Conservation (phyloP, 2,329 filamentous ascomycete genomes). For the Aureobasidium pullulans region DNA sequence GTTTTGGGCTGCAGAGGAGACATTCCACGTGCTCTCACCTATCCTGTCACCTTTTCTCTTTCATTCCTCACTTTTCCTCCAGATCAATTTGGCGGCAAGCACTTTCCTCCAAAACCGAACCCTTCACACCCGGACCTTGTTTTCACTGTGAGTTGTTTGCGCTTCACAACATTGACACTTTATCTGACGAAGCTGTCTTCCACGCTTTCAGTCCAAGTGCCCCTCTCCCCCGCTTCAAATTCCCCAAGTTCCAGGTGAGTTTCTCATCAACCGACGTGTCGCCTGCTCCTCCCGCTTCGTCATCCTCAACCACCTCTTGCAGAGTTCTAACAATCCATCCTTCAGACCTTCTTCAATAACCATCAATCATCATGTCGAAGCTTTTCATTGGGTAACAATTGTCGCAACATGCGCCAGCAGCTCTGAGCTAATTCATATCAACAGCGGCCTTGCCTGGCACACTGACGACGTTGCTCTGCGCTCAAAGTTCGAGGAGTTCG, state of each 20-base stretch:
- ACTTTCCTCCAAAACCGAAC: neutral
- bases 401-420: neutral
- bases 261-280: slow-evolving; percentile 11
- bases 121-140: neutral
- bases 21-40: slow-evolving; percentile 10
- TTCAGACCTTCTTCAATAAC: slow-evolving; percentile 4
- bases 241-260: slow-evolving; percentile 6
- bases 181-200: neutral
- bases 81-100: neutral
- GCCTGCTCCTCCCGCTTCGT: slow-evolving; percentile 6
- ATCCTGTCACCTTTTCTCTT: neutral
- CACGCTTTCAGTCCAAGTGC: slow-evolving; percentile 1
- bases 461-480: slow-evolving; percentile 84
- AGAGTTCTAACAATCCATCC: neutral
- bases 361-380: slow-evolving; percentile 64
- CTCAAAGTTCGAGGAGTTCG: slow-evolving; percentile 88
- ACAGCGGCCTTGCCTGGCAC: slow-evolving; percentile 94
- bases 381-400: slow-evolving; percentile 79
- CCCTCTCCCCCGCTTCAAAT: neutral
- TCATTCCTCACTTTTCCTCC: slow-evolving; percentile 5
- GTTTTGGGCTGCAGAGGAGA: slow-evolving; percentile 6
- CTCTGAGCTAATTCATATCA: neutral
- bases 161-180: neutral
- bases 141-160: slow-evolving; percentile 5
- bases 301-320: slow-evolving; percentile 10